Percentiles rank a stretch among this genome's conserved stretches.
Conservation (phyloP, 139 green algal species). For the Chlorella sp. region DNA sequence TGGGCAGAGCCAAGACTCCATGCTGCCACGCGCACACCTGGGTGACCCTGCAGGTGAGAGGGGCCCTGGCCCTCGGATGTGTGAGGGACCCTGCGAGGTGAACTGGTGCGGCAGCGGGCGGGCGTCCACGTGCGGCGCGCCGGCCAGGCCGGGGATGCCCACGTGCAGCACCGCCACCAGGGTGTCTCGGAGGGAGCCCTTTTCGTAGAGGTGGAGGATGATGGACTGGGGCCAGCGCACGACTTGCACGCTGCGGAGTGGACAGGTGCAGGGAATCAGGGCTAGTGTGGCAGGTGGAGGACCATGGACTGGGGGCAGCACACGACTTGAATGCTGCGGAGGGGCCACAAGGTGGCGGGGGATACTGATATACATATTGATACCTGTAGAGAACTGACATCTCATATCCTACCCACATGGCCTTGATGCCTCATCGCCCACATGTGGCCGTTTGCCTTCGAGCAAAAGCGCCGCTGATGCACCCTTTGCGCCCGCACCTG, state of each 20-base stretch:
- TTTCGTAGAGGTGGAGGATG: conserved; percentile 37
- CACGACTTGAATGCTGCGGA: conserved; percentile 27
- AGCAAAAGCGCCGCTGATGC: no score
- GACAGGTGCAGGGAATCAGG: no score
- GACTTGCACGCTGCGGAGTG: conserved; percentile 28
- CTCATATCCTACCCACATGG: no score
- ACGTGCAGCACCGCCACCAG: conserved; percentile 21
- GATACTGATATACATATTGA: no score
- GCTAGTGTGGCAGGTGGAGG: no score
- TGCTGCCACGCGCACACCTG: not conserved
- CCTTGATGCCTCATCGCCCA: no score
- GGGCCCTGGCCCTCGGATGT: not conserved
- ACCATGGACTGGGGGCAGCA: conserved; percentile 41
- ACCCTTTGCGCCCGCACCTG: conserved; percentile 23
- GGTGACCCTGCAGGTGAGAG: conserved; percentile 2
- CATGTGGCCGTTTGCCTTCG: no score
- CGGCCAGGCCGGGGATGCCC: conserved; percentile 30
- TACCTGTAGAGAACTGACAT: no score
- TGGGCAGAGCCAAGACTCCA: no score
- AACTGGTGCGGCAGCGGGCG: conserved; percentile 34
- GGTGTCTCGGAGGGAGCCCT: conserved; percentile 28
- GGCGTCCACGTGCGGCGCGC: conserved; percentile 40
- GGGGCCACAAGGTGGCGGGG: no score
- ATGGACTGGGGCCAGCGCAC: conserved; percentile 43
- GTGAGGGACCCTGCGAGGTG: conserved; percentile 24